phyloP scores from a whole-genome alignment of 306 rosid species.

The Vachellia collinsii region DNA sequence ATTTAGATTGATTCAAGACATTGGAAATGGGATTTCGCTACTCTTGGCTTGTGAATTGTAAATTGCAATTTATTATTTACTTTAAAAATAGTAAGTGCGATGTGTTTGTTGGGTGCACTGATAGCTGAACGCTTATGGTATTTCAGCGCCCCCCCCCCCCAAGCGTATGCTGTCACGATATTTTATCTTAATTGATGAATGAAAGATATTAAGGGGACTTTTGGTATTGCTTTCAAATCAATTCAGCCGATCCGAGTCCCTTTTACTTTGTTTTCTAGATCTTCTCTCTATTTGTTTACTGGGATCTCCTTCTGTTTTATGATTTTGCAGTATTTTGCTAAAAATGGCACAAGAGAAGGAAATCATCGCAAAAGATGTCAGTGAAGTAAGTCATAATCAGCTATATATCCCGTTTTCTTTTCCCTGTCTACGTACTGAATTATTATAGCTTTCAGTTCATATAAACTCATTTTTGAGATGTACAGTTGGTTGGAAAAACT shows the following conservation, averaged over 20 bases:
- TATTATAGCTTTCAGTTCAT: constrained; percentile 8
- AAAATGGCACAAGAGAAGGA: constrained; percentile 76
- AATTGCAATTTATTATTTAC: background rate
- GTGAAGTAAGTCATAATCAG: constrained; percentile 64
- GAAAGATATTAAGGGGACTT: background rate
- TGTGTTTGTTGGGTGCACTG: background rate
- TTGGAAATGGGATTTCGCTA: background rate
- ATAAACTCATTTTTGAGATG: constrained; percentile 27
- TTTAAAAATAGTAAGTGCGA: background rate
- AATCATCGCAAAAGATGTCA: constrained; percentile 78
- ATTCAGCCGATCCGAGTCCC: background rate
- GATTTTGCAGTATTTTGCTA: constrained; percentile 42
- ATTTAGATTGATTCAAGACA: constrained; percentile 5
- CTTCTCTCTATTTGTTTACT: constrained; percentile 1
- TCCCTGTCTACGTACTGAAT: constrained; percentile 3
- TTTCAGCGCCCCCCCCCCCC: background rate
- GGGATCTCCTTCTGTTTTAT: constrained; percentile 4
- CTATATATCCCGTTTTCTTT: background rate
- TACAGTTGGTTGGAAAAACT: constrained; percentile 78
- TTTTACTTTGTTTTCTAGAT: constrained; percentile 8
- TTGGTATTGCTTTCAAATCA: background rate
- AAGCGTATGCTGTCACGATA: background rate
- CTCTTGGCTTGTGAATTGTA: background rate
- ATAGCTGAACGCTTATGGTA: constrained; percentile 2
- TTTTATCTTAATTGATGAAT: background rate